Percentiles rank a stretch among this genome's conserved stretches.
phyloP scores from a whole-genome alignment of 1,284 basidiomycete species.

The Fomitopsis betulina region DNA sequence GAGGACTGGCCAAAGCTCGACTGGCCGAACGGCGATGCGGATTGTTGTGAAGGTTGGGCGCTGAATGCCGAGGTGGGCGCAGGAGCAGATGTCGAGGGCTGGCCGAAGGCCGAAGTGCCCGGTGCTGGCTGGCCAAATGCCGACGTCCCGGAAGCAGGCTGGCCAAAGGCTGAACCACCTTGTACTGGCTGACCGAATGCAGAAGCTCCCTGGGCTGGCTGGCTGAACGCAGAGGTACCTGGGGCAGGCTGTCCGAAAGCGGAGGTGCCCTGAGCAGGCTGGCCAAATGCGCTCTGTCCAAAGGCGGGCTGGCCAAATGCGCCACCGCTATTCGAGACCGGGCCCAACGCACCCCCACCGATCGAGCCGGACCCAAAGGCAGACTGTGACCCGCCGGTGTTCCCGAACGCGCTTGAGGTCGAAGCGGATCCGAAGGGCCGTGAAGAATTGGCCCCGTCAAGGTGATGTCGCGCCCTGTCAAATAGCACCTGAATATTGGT shows the following conservation, averaged over 20 bases:
- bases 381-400: neutral
- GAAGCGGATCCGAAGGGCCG: slow-evolving; percentile 17
- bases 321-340: slow-evolving; percentile 33
- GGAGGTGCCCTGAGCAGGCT: slow-evolving; percentile 16
- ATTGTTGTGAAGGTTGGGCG: slow-evolving; percentile 16
- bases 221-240: slow-evolving; percentile 32
- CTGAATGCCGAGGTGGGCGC: slow-evolving; percentile 31
- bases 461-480: slow-evolving; percentile 42
- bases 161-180: slow-evolving; percentile 21
- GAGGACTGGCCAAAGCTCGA: slow-evolving; percentile 27
- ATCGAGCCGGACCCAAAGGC: slow-evolving; percentile 13
- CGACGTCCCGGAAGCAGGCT: slow-evolving; percentile 15
- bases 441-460: slow-evolving; percentile 14
- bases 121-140: slow-evolving; percentile 26
- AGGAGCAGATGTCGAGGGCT: slow-evolving; percentile 16
- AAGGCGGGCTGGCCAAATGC: slow-evolving; percentile 34
- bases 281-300: slow-evolving; percentile 27
- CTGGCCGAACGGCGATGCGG: slow-evolving; percentile 28
- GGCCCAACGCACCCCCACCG: slow-evolving; percentile 17
- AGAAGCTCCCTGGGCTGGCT: slow-evolving; percentile 14
- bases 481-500: slow-evolving; percentile 44
- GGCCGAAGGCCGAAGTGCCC: slow-evolving; percentile 23
- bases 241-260: slow-evolving; percentile 19
- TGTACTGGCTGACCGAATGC: slow-evolving; percentile 30
- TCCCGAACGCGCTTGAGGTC: neutral